Percentiles rank a stretch among this genome's conserved stretches.
Evolutionary conservation across 2,329 filamentous ascomycete genomes (phyloP).

Genomic region (Diaporthe eres): DNA sequence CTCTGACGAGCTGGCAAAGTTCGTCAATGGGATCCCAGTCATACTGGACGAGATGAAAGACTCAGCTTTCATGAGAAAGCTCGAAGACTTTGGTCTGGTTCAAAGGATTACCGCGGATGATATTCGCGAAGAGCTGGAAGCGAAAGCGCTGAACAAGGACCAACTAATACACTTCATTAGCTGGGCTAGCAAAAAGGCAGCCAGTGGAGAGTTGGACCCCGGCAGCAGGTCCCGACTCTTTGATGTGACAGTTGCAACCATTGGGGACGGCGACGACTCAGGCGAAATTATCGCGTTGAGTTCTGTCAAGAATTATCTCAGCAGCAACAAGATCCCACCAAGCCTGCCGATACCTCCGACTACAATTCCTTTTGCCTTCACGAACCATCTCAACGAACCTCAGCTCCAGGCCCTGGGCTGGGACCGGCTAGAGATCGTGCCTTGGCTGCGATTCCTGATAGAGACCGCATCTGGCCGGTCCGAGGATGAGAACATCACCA

Average conservation of each 20-base stretch:
- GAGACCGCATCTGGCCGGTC: slow-evolving; percentile 72
- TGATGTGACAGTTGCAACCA: slow-evolving; percentile 82
- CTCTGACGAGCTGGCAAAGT: slow-evolving; percentile 75
- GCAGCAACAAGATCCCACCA: slow-evolving; percentile 83
- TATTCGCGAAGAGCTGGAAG: slow-evolving; percentile 85
- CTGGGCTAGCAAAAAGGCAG: slow-evolving; percentile 83
- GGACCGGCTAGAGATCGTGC: slow-evolving; percentile 85
- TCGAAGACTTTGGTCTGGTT: slow-evolving; percentile 89
- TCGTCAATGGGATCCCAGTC: slow-evolving; percentile 90
- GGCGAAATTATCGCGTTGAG: slow-evolving; percentile 84
- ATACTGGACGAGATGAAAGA: slow-evolving; percentile 82
- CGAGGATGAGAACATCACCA: slow-evolving; percentile 78
- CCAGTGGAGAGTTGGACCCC: slow-evolving; percentile 79
- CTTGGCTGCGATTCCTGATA: slow-evolving; percentile 89
- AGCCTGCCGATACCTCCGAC: slow-evolving; percentile 84
- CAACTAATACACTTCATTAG: slow-evolving; percentile 87
- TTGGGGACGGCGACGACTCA: slow-evolving; percentile 67
- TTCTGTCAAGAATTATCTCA: slow-evolving; percentile 81
- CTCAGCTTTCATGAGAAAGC: slow-evolving; percentile 81
- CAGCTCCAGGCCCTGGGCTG: slow-evolving; percentile 88
- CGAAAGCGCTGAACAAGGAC: slow-evolving; percentile 82
- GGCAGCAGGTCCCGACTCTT: slow-evolving; percentile 78
- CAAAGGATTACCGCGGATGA: slow-evolving; percentile 89
- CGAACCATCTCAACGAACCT: slow-evolving; percentile 73
- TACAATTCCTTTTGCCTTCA: slow-evolving; percentile 89